Percentiles rank a stretch among this genome's conserved stretches.
These are phyloP conservation scores for Candida hispaniensis DNA, from an alignment of 805 yeast species.

Conservation along the genomic window DNA sequence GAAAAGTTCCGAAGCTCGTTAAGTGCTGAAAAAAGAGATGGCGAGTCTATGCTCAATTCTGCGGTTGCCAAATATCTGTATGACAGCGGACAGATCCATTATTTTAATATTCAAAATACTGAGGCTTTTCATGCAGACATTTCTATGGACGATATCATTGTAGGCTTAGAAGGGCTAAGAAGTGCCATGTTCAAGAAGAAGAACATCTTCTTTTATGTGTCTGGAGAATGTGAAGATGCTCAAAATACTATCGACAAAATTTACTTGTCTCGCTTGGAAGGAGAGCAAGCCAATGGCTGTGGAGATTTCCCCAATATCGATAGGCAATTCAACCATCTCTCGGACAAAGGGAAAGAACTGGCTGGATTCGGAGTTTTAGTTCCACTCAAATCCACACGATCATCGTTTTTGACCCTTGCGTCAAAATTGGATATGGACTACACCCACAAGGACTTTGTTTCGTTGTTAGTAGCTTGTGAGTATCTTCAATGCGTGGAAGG, in stretches of 20 bases:
- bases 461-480: constrained; percentile 61
- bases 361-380: constrained; percentile 48
- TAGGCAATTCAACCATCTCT: constrained; percentile 42
- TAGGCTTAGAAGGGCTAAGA: constrained; percentile 44
- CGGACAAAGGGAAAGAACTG: constrained; percentile 46
- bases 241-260: constrained; percentile 2
- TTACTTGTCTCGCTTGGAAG: constrained; percentile 29
- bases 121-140: constrained; percentile 47
- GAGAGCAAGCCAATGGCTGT: too few relatives aligned
- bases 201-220: constrained; percentile 56
- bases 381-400: constrained; percentile 75
- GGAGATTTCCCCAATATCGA: too few relatives aligned
- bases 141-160: constrained; percentile 36
- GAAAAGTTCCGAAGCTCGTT: constrained; percentile 50
- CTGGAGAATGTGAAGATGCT: constrained; percentile 48
- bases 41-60: constrained; percentile 54
- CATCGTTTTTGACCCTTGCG: constrained; percentile 53
- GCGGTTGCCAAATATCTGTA: constrained; percentile 43
- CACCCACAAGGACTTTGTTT: constrained; percentile 50
- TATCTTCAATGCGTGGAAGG: constrained; percentile 85
- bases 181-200: constrained; percentile 41
- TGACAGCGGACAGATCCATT: constrained; percentile 33
- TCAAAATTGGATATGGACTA: constrained; percentile 51
- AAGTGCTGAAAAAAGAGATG: constrained; percentile 55
- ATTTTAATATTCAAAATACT: constrained; percentile 1